These are phyloP conservation scores for Penstemon eatonii DNA, from an alignment of 257 asterid species.

Conservation along the genomic window DNA sequence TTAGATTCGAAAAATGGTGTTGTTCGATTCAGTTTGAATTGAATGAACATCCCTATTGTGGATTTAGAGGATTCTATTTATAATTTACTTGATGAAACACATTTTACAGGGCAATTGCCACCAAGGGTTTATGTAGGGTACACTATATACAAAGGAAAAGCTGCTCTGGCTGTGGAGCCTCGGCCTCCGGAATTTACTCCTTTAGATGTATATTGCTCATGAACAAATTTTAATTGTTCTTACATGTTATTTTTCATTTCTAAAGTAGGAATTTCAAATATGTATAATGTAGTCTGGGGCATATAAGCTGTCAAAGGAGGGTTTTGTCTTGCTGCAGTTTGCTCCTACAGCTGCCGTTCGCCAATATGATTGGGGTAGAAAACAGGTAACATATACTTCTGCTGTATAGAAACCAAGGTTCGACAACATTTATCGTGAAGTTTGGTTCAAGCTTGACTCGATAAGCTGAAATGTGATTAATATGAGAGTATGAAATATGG, in stretches of 20 bases:
- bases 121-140: slow-evolving; percentile 81
- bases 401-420: neutral
- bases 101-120: slow-evolving; percentile 49
- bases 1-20: too few species aligned
- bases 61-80: neutral
- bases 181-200: slow-evolving; percentile 85
- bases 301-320: slow-evolving; percentile 80
- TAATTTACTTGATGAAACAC: neutral
- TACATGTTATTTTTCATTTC: slow-evolving; percentile 5
- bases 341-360: slow-evolving; percentile 93
- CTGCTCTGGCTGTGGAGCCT: slow-evolving; percentile 85
- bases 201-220: slow-evolving; percentile 55
- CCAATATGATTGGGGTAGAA: slow-evolving; percentile 93
- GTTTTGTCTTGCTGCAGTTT: slow-evolving; percentile 77
- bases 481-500: slow-evolving; percentile 1
- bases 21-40: too few species aligned
- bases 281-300: slow-evolving; percentile 80
- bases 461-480: too few species aligned
- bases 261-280: slow-evolving; percentile 4
- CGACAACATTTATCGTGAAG: too few species aligned
- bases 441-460: too few species aligned
- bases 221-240: slow-evolving; percentile 1
- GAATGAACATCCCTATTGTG: too few species aligned
- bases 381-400: slow-evolving; percentile 58
- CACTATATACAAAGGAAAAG: slow-evolving; percentile 90